Base-by-base conservation (phyloP, 2,329 filamentous ascomycete species). In the Acephala macrosclerotiorum region DNA sequence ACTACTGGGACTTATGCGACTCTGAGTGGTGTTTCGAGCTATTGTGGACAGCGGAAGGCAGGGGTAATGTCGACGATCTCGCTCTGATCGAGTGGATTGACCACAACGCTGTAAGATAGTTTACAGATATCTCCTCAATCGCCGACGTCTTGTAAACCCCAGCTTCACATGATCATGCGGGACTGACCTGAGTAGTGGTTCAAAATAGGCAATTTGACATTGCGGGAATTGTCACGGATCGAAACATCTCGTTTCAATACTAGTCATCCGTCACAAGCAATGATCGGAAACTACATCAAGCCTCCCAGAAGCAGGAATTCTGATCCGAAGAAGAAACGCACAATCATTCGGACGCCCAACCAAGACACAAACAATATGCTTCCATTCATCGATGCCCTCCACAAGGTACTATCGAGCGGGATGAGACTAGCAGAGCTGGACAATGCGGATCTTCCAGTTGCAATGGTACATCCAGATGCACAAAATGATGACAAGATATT, bases 41-140 rank as follows among this genome's bases (percentile, higher is more conserved):
- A 1, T 51, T 66, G 2, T 66, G 61, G 58, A 63, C 35, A 18
- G 60, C 65, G 1, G 14, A 58, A 11, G 65, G 61, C 20, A 29
- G 65, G 36, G 65, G 65, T 18, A 25, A 40, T 9, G 49, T 64
- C 14, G 57, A 64, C 25, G 40, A 61, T 29, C 20, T 58, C 2
- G 38, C 42, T 1, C 57, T 66, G 11, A 63, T 66, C 8, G 57
- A 63, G 16, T 66, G 65, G 65, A 64, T 66, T 29, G 65, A 66
- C 26, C 49, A 49, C n/a, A 66, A 66, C 51, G 61, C 65, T n/a
- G 38, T 42, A n/a, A 42, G 38, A 33, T 33, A 33, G 4, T 33
- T 33, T 9, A 5, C 29, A 33, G 29, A 33, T n/a, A n/a, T n/a
- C n/a, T n/a, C n/a, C n/a, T 42, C 18, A 4, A 4, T 42, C 12